A percentile compares a stretch with the other conserved stretches of the same genome.
These are phyloP conservation scores for Neonectria neomacrospora DNA, from an alignment of 2,329 filamentous ascomycete genomes.

Conservation along the genomic window DNA sequence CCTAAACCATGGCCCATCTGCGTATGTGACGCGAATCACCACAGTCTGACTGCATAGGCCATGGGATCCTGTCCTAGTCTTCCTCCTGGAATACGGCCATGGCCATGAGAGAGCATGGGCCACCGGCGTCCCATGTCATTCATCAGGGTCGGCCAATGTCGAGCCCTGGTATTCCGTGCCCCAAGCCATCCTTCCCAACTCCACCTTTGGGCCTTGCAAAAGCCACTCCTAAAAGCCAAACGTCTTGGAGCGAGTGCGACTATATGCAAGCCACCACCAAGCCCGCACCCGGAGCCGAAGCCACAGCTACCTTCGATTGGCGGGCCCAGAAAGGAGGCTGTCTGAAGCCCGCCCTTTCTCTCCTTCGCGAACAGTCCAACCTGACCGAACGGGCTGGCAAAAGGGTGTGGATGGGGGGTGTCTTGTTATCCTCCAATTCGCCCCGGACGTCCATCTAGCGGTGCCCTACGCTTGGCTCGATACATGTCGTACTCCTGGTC, in stretches of 20 bases:
- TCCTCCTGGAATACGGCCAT: slow-evolving; percentile 18
- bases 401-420: slow-evolving; percentile 31
- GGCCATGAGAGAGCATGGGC: slow-evolving; percentile 18
- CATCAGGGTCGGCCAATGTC: slow-evolving; percentile 31
- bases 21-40: slow-evolving; percentile 29
- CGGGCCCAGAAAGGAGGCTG: slow-evolving; percentile 38
- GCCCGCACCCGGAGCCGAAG: slow-evolving; percentile 42
- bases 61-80: slow-evolving; percentile 25
- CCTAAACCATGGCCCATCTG: slow-evolving; percentile 9
- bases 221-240: slow-evolving; percentile 43
- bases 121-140: slow-evolving; percentile 25
- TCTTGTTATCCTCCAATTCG: slow-evolving; percentile 36
- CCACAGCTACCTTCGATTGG: slow-evolving; percentile 42
- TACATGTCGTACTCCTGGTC: slow-evolving; percentile 37
- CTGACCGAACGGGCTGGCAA: slow-evolving; percentile 33
- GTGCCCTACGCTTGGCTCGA: slow-evolving; percentile 40
- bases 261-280: slow-evolving; percentile 26
- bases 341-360: slow-evolving; percentile 39
- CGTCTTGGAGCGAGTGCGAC: slow-evolving; percentile 32
- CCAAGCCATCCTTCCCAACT: slow-evolving; percentile 27
- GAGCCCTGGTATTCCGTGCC: slow-evolving; percentile 34
- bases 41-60: slow-evolving; percentile 31
- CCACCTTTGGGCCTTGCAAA: slow-evolving; percentile 24
- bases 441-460: slow-evolving; percentile 37
- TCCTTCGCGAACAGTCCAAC: slow-evolving; percentile 36